These are phyloP conservation scores for Citrus mangshanensis DNA, from an alignment of 345 rosid species.

Conservation along the genomic window DNA sequence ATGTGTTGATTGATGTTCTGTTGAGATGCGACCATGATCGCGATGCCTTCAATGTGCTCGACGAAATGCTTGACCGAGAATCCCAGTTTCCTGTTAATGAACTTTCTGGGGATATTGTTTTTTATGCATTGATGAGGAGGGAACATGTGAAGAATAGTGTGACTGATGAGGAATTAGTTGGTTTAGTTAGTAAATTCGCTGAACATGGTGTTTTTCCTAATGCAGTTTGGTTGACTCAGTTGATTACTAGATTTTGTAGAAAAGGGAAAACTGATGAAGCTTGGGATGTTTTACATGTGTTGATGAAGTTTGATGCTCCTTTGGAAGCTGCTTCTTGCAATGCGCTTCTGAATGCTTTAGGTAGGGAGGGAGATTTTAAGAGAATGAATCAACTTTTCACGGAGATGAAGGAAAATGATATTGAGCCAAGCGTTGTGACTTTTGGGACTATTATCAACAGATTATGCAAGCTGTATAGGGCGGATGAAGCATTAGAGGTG, in stretches of 20 bases:
- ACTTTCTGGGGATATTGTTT: constrained; percentile 43
- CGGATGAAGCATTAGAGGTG: constrained; percentile 62
- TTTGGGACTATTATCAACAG: constrained; percentile 62
- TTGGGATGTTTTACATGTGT: constrained; percentile 40
- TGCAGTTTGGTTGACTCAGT: constrained; percentile 34
- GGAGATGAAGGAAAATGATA: constrained; percentile 53
- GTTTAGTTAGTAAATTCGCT: constrained; percentile 45
- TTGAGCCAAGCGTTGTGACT: constrained; percentile 56
- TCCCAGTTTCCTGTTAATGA: constrained; percentile 42
- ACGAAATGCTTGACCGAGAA: constrained; percentile 63
- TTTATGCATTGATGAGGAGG: constrained; percentile 32
- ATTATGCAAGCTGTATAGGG: constrained; percentile 55
- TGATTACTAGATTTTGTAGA: constrained; percentile 48
- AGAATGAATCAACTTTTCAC: constrained; percentile 51
- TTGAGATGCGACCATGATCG: constrained; percentile 35
- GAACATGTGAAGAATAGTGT: constrained; percentile 23
- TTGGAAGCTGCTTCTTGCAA: constrained; percentile 54
- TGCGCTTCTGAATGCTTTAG: constrained; percentile 55
- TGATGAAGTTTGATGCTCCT: constrained; percentile 44
- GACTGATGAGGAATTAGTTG: constrained; percentile 35
- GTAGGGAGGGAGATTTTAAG: constrained; percentile 37
- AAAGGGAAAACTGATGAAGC: constrained; percentile 35
- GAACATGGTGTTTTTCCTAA: constrained; percentile 48
- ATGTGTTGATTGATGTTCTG: constrained; percentile 33
- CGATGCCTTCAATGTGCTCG: constrained; percentile 74